These are phyloP conservation scores for Aspergillus puulaauensis DNA, from an alignment of 2,329 filamentous ascomycete genomes.

Conservation along the genomic window DNA sequence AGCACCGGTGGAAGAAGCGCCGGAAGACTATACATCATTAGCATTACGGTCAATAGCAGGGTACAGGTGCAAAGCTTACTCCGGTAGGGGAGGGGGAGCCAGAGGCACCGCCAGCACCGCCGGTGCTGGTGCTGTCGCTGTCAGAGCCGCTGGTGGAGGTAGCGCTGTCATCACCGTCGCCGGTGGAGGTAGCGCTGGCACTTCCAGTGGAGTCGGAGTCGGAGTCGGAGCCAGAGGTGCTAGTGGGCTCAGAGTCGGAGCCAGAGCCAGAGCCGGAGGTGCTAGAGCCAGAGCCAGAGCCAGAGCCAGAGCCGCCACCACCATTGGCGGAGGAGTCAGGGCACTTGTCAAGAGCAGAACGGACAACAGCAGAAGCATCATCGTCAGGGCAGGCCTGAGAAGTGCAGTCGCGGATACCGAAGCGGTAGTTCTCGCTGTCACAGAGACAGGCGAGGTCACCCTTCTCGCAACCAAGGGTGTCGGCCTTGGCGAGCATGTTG, in stretches of 20 bases:
- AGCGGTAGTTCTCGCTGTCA: conserved; percentile 40
- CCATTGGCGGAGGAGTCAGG: neutral
- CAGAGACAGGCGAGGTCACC: conserved; percentile 43
- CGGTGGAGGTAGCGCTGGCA: neutral
- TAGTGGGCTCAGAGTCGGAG: neutral
- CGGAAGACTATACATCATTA: neutral
- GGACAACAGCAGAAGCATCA: conserved; percentile 32
- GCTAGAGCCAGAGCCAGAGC: neutral
- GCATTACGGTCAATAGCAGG: neutral
- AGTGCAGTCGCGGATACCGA: conserved; percentile 49
- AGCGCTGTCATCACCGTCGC: conserved; percentile 3
- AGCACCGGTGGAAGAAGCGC: conserved; percentile 14
- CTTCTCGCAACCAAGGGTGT: conserved; percentile 39
- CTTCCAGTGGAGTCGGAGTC: conserved; percentile 11
- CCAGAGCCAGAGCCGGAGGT: neutral
- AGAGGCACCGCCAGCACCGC: neutral
- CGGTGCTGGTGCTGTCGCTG: conserved; percentile 13
- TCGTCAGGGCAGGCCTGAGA: conserved; percentile 43
- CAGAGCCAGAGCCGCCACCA: conserved; percentile 12
- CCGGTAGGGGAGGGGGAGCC: neutral
- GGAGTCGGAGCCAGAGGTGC: neutral
- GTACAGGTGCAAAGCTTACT: neutral
- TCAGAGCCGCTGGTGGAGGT: conserved; percentile 21
- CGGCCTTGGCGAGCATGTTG: conserved; percentile 44
- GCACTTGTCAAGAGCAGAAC: conserved; percentile 37